phyloP scores from a whole-genome alignment of 768 basidiomycete species.

The Porphyrellus cyaneotinctus region DNA sequence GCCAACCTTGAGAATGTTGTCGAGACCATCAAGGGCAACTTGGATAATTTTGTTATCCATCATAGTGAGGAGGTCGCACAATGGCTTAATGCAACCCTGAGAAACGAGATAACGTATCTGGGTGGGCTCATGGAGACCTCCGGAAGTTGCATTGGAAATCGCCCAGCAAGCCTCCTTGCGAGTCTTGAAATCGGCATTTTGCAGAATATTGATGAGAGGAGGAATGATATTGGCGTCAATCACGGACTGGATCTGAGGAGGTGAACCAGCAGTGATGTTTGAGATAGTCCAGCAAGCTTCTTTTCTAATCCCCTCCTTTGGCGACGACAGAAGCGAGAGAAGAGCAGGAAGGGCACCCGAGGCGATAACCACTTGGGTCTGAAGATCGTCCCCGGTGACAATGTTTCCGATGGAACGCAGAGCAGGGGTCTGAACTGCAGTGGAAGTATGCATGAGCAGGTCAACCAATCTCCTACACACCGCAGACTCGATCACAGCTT shows the following conservation, averaged over 20 bases:
- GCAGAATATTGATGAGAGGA: constrained; percentile 96
- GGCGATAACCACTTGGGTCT: constrained; percentile 98
- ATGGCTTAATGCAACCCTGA: constrained; percentile 97
- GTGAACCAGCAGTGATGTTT: constrained; percentile 95
- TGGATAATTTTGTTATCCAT: constrained; percentile 99
- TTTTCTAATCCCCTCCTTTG: constrained; percentile 98
- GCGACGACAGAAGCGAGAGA: constrained; percentile 87
- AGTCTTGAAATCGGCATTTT: constrained; percentile 98
- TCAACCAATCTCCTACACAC: constrained; percentile 97
- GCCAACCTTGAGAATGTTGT: constrained; percentile 97
- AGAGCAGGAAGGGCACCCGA: constrained; percentile 96
- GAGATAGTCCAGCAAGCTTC: constrained; percentile 99
- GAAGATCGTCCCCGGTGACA: constrained; percentile 97
- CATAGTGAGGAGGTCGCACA: constrained; percentile 93
- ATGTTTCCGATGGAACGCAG: constrained; percentile 98
- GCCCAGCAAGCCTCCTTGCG: constrained; percentile 99
- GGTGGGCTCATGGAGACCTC: constrained; percentile 91
- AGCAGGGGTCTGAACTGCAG: constrained; percentile 97
- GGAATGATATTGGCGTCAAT: constrained; percentile 98
- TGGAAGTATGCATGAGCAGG: constrained; percentile 89
- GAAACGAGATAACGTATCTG: constrained; percentile 98
- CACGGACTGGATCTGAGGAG: constrained; percentile 94
- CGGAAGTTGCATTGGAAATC: constrained; percentile 97
- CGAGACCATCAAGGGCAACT: constrained; percentile 95
- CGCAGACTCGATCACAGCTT: constrained; percentile 97